Percentiles rank a stretch among this genome's conserved stretches.
phyloP scores from a whole-genome alignment of 2,329 filamentous ascomycete genomes.

The Ceratocystis diversiconidia region DNA sequence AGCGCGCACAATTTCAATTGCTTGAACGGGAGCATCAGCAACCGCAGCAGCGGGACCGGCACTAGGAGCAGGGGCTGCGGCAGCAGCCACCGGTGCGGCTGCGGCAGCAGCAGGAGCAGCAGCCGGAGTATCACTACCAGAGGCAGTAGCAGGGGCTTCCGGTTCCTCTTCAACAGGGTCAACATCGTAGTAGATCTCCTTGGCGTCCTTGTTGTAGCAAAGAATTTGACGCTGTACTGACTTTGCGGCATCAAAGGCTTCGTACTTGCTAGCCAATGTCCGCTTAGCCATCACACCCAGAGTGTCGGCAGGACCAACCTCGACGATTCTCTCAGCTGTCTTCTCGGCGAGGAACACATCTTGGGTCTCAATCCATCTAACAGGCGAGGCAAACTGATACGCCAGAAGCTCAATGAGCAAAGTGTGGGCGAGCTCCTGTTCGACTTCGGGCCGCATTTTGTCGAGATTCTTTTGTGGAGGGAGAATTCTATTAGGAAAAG shows the following conservation, averaged over 20 bases:
- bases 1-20: conserved; percentile 76
- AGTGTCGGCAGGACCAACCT: conserved; percentile 92
- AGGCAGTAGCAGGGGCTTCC: conserved; percentile 40
- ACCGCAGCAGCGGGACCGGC: conserved; percentile 79
- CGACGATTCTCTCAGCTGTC: conserved; percentile 90
- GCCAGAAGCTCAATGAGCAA: conserved; percentile 96
- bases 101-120: conserved; percentile 41
- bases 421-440: conserved; percentile 98
- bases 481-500: conserved; percentile 6
- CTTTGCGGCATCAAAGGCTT: conserved; percentile 93
- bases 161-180: conserved; percentile 88
- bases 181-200: conserved; percentile 98
- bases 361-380: conserved; percentile 99
- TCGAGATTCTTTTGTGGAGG: conserved; percentile 17
- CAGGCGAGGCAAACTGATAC: conserved; percentile 97
- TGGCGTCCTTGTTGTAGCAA: conserved; percentile 98
- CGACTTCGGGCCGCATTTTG: conserved; percentile 92
- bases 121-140: conserved; percentile 36
- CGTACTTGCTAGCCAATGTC: conserved; percentile 91
- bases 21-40: conserved; percentile 72
- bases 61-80: conserved; percentile 49
- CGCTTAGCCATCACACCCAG: conserved; percentile 95
- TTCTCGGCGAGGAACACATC: conserved; percentile 98
- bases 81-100: conserved; percentile 40
- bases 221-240: conserved; percentile 94